phyloP scores from a whole-genome alignment of 352 stramenopile species.

The Phytophthora pluvialis region DNA sequence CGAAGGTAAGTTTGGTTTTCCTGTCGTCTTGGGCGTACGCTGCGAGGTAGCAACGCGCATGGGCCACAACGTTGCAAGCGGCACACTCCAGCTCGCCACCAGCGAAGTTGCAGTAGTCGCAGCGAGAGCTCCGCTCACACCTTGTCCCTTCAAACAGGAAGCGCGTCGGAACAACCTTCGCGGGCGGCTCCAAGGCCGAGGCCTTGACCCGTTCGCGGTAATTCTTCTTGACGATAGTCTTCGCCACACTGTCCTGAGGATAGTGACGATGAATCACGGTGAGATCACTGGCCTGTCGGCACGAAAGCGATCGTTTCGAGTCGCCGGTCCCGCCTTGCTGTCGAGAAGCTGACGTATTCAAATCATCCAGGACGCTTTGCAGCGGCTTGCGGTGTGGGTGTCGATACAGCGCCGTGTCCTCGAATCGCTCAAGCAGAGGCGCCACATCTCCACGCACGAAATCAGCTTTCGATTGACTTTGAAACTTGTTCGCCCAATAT shows the following conservation, averaged over 20 bases:
- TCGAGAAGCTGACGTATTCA: slow-evolving; percentile 7
- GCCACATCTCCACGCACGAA: slow-evolving; percentile 40
- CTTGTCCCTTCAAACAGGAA: slow-evolving; percentile 61
- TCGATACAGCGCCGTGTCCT: slow-evolving; percentile 40
- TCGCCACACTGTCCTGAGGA: slow-evolving; percentile 10
- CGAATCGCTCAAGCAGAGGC: slow-evolving; percentile 44
- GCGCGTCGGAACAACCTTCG: slow-evolving; percentile 43
- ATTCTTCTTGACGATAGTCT: slow-evolving; percentile 18
- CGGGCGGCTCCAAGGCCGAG: slow-evolving; percentile 15
- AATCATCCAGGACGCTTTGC: slow-evolving; percentile 39
- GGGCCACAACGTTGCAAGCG: slow-evolving; percentile 70
- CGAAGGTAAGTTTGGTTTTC: slow-evolving; percentile 64
- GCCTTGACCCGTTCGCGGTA: slow-evolving; percentile 7
- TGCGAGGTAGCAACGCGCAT: slow-evolving; percentile 59
- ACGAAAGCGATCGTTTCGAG: slow-evolving; percentile 6
- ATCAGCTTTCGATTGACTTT: slow-evolving; percentile 38
- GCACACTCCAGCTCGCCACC: slow-evolving; percentile 72
- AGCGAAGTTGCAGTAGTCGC: slow-evolving; percentile 67
- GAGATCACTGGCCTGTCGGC: slow-evolving; percentile 30
- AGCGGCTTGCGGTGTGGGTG: slow-evolving; percentile 44
- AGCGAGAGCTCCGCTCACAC: slow-evolving; percentile 47
- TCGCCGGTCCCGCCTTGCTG: neutral
- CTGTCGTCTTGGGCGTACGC: slow-evolving; percentile 40
- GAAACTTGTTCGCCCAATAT: slow-evolving; percentile 34
- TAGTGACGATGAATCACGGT: slow-evolving; percentile 9